These are phyloP conservation scores for Ramaria rubella DNA, from an alignment of 768 basidiomycete genomes.

Conservation along the genomic window DNA sequence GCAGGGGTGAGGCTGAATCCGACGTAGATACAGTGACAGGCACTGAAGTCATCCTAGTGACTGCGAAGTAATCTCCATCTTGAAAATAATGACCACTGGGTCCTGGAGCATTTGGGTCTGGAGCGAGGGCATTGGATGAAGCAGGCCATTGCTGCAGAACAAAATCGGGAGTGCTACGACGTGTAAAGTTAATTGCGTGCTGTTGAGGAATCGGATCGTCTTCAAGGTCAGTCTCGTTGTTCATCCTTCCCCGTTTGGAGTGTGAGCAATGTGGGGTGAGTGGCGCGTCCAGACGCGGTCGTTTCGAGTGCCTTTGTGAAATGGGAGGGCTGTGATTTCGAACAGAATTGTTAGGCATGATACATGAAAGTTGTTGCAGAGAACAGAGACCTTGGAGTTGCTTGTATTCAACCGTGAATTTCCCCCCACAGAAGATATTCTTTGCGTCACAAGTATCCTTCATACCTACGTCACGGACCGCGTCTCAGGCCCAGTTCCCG, in stretches of 20 bases:
- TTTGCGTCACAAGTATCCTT: not conserved
- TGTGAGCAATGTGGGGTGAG: not conserved
- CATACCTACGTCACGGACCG: not conserved
- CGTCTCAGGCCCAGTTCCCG: not conserved
- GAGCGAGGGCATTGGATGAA: conserved; percentile 2
- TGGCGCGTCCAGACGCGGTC: conserved; percentile 5
- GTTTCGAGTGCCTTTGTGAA: not conserved
- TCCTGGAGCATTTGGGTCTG: not conserved
- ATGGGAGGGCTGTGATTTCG: not conserved
- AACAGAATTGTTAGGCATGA: conserved; percentile 2
- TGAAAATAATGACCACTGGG: not conserved
- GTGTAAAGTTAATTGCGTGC: not conserved
- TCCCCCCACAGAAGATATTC: not conserved
- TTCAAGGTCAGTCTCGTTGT: not conserved
- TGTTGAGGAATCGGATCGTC: not conserved
- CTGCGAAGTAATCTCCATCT: not conserved
- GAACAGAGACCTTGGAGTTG: not conserved
- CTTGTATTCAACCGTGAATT: not conserved
- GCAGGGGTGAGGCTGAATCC: not conserved
- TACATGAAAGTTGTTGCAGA: not conserved
- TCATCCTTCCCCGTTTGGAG: not conserved
- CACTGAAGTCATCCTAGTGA: not conserved
- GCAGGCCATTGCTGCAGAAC: conserved; percentile 3
- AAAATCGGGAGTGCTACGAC: not conserved
- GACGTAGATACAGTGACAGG: not conserved